Evolutionary conservation across 2,329 filamentous ascomycete species (phyloP).

Genomic region (Botryosphaeria dothidea): DNA sequence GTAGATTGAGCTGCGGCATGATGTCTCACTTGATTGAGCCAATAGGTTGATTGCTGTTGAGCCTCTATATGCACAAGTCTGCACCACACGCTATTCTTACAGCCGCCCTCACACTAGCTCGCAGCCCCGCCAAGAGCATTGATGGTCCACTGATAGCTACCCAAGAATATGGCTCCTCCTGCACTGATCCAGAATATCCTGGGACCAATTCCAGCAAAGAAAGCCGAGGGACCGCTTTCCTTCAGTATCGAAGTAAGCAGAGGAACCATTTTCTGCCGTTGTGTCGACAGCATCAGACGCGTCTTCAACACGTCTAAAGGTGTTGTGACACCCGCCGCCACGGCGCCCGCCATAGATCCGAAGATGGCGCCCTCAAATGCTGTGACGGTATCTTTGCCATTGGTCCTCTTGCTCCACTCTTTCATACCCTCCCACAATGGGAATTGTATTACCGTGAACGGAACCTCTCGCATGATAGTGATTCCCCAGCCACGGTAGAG

Average conservation of each 20-base stretch:
- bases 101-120: background rate
- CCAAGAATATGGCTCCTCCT: constrained; percentile 91
- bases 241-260: constrained; percentile 66
- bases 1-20: background rate
- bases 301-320: constrained; percentile 97
- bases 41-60: background rate
- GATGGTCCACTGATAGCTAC: constrained; percentile 86
- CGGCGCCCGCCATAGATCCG: constrained; percentile 78
- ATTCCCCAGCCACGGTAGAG: constrained; percentile 91
- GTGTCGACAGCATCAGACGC: constrained; percentile 83
- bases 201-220: constrained; percentile 77
- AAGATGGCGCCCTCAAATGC: constrained; percentile 81
- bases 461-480: constrained; percentile 92
- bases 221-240: constrained; percentile 65
- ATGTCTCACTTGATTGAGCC: no score
- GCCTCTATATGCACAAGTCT: background rate
- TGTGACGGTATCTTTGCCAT: constrained; percentile 55
- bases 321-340: constrained; percentile 87
- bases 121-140: constrained; percentile 64
- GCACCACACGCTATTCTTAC: constrained; percentile 9
- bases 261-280: constrained; percentile 59
- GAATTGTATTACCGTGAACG: constrained; percentile 96
- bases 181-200: constrained; percentile 93
- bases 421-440: constrained; percentile 96
- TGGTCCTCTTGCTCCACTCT: constrained; percentile 54